Base-by-base conservation (phyloP, 345 rosid species). In the Toxicodendron radicans region DNA sequence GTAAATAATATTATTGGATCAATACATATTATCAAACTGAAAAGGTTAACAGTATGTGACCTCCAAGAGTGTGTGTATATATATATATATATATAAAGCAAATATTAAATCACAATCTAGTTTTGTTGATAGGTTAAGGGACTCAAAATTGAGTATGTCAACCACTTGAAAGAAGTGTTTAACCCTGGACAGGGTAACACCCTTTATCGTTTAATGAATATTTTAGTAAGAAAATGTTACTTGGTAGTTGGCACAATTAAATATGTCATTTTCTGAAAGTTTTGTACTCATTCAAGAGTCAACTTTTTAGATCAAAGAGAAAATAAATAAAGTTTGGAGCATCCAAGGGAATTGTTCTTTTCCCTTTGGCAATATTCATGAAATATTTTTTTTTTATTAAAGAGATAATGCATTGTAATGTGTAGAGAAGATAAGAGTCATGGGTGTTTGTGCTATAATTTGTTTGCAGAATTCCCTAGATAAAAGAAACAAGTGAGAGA, bases 381-480 rank as follows among this genome's bases (percentile, higher is more conserved):
- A 18, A 8, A 18, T 27, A 27, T 27, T 27, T 27, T 27, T 27
- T 27, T 27, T 1, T 27, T 27, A 24, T 24, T 24, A 1, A 24
- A 24, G 27, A 24, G n/a, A 9, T 64, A n/a, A 63, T 20, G 13
- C 27, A 64, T 5, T 17, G 6, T 43, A 9, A 4, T 9, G 43
- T 64, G 45, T 43, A 24, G 23, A 46, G 3, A 4, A 18, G 2
- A 20, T 30, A n/a, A 13, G 16, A 41, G 51, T 10, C 62, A 46
- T 80, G 74, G 78, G 65, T 76, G 77, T 76, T 68, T 56, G 81
- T 68, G 82, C 78, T 17, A n/a, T 33, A 33, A 33, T 14, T 51
- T 30, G 52, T n/a, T 66, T 73, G 71, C 53, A 60, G 18, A 66
- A 73, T 79, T 82, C 76, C 82, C 75, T 4, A 68, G 73, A 72